A percentile compares a stretch with the other conserved stretches of the same genome.
Evolutionary conservation across 371 early-diverging fungal species (phyloP).

Genomic region (Apophysomyces variabilis): DNA sequence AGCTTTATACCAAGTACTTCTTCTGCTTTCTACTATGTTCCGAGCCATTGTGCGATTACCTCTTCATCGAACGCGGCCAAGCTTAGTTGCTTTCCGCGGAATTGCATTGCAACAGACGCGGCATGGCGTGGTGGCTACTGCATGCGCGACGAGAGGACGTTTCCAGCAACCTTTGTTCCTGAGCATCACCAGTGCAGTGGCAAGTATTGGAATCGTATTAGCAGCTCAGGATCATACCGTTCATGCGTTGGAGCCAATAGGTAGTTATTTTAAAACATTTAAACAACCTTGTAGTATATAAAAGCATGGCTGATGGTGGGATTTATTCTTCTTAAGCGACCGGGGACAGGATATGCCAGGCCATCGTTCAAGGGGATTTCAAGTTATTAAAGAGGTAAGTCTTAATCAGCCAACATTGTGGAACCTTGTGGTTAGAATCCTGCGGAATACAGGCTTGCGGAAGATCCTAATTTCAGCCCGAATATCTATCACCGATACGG

Average conservation of each 20-base stretch:
- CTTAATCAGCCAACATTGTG: background rate
- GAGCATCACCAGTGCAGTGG: background rate
- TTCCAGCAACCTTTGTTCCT: background rate
- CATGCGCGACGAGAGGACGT: background rate
- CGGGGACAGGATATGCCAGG: constrained; percentile 49
- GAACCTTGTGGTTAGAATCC: background rate
- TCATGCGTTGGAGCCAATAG: background rate
- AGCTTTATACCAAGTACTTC: background rate
- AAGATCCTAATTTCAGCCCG: constrained; percentile 49
- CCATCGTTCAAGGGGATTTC: constrained; percentile 48
- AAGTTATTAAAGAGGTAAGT: constrained; percentile 41
- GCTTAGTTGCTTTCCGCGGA: constrained; percentile 79
- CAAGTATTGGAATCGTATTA: background rate
- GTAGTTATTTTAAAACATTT: background rate
- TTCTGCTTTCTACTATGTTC: constrained; percentile 6
- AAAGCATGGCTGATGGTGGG: background rate
- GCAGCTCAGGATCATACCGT: constrained; percentile 2
- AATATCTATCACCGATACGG: constrained; percentile 52
- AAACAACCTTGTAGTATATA: background rate
- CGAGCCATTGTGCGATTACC: constrained; percentile 54
- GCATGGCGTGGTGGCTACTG: background rate
- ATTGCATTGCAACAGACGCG: background rate
- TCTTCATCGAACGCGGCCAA: constrained; percentile 92
- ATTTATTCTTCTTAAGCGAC: constrained; percentile 21
- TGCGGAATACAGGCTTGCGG: constrained; percentile 35